Conservation (phyloP, 1,284 basidiomycete species). For the Ustilago nuda region DNA sequence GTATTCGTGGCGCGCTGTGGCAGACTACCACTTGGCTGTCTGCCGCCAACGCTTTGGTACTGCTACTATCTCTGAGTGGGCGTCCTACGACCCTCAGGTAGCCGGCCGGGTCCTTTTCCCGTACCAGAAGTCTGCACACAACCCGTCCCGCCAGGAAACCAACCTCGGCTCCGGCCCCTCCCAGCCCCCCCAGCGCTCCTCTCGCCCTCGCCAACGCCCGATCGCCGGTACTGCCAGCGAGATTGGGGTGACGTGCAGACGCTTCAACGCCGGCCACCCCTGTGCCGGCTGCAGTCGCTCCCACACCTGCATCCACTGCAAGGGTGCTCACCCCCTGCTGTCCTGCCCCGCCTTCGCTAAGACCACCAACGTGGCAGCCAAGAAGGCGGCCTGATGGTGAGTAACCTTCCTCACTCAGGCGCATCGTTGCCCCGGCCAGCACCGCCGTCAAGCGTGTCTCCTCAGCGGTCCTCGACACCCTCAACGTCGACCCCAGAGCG, state of each 20-base stretch:
- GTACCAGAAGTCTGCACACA: too few relatives aligned
- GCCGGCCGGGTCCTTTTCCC: too few relatives aligned
- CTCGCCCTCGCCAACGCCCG: too few relatives aligned
- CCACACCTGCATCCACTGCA: background rate
- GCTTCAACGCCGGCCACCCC: background rate
- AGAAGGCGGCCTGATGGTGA: background rate
- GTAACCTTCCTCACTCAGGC: background rate
- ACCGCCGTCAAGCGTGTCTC: too few relatives aligned
- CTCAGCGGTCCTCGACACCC: too few relatives aligned
- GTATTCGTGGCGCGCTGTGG: background rate
- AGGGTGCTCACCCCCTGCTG: background rate
- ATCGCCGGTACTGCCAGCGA: too few relatives aligned
- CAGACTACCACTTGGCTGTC: background rate
- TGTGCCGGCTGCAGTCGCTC: background rate
- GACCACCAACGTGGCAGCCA: background rate
- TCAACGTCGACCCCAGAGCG: too few relatives aligned
- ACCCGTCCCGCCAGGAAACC: too few relatives aligned
- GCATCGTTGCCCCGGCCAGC: too few relatives aligned
- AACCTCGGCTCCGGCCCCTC: too few relatives aligned
- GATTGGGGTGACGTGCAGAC: too few relatives aligned
- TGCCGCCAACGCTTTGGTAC: background rate
- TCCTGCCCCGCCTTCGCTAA: background rate
- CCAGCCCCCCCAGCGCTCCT: too few relatives aligned
- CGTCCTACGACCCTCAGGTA: background rate
- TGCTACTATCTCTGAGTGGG: background rate